Evolutionary conservation across 2,329 filamentous ascomycete genomes (phyloP).

Genomic region (Herpomyces periplanetae): DNA sequence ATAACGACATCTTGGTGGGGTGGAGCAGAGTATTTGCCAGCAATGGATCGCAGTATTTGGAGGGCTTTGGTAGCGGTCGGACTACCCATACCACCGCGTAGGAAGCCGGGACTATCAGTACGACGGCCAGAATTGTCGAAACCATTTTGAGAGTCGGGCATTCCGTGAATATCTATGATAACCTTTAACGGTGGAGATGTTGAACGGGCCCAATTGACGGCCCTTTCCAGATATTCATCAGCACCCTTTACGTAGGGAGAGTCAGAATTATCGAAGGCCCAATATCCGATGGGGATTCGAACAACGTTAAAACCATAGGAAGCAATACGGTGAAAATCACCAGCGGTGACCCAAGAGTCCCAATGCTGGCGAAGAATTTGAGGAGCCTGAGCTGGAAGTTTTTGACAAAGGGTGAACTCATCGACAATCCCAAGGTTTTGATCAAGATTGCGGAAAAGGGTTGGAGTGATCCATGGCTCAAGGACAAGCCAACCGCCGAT

Average conservation of each 20-base stretch:
- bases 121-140: constrained; percentile 19
- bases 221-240: constrained; percentile 14
- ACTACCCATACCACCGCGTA: constrained; percentile 11
- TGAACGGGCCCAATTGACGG: constrained; percentile 16
- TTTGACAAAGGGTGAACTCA: constrained; percentile 15
- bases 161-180: constrained; percentile 24
- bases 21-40: constrained; percentile 14
- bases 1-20: constrained; percentile 17
- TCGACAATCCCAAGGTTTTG: constrained; percentile 13
- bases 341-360: constrained; percentile 12
- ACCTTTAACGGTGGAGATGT: constrained; percentile 21
- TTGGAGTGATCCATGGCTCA: constrained; percentile 21
- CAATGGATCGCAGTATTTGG: constrained; percentile 15
- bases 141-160: constrained; percentile 19
- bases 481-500: constrained; percentile 22
- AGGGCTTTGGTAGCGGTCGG: constrained; percentile 11
- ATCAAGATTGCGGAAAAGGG: constrained; percentile 11
- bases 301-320: constrained; percentile 17
- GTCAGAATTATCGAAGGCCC: constrained; percentile 15
- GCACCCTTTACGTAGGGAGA: constrained; percentile 19
- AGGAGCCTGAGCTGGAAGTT: constrained; percentile 11
- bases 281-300: constrained; percentile 17
- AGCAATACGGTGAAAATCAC: constrained; percentile 16
- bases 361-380: constrained; percentile 12
- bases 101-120: constrained; percentile 9